Base-by-base conservation (phyloP, 2,329 filamentous ascomycete genomes). In the Aspergillus tubingensis region DNA sequence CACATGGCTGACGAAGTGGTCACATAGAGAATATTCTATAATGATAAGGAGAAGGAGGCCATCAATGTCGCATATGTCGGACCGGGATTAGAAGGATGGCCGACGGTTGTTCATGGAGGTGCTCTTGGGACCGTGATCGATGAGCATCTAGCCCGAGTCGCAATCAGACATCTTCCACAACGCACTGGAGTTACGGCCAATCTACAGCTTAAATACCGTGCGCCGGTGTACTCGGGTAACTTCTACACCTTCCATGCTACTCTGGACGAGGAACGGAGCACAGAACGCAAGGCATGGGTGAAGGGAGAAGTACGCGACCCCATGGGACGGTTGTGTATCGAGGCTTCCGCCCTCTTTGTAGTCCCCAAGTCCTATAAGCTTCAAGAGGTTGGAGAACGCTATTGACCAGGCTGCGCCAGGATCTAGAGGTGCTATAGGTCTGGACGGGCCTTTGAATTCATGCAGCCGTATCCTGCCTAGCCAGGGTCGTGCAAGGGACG, bases 31-130 rank as follows among this genome's bases (percentile, higher is more conserved):
- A 76, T 89, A 1, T 92, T 91, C 70, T 86, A 83, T 80, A 86
- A 90, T 70, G 69, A 77, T 3, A 73, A 74, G 30, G 85, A 86
- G 6, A 82, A 85, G 65, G 84, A 86, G 67, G 73, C 86, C 36
- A 77, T 88, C 10, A 84, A 82, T 53, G 81, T 92, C n/a, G 79
- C 92, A 4, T 90, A 83, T 79, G 82, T 92, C 57, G 91, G 90
- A 6, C 74, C 80, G n/a, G 84, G 80, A 1, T 71, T 89, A 19
- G 80, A 83, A 51, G 90, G 91, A 3, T 93, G 89, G 88, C 90
- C 90, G 1, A 83, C 84, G 11, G 80, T 90, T 43, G 86, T 87
- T 54, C 90, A 94, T 76, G 90, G 90, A 58, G 90, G 90, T 13
- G 80, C 83, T 6, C 81, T 90, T 52, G 88, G 87, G 7, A 91